Evolutionary conservation across 73 alveolate genomes (phyloP).

Genomic region (Stentor roeselii): DNA sequence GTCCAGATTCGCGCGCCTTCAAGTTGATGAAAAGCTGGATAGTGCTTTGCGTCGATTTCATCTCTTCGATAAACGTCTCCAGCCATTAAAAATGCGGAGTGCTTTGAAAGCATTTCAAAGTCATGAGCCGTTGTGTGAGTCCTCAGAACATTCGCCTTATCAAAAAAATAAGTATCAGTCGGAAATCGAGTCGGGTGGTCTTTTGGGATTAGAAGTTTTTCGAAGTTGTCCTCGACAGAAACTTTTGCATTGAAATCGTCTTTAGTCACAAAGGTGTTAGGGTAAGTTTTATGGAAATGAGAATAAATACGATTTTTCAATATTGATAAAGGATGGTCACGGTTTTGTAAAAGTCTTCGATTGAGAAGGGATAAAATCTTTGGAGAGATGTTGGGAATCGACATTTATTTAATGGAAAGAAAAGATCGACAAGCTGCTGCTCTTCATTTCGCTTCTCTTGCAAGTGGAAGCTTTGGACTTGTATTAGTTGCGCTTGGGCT

Average conservation of each 20-base stretch:
- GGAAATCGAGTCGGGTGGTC: conserved; percentile 71
- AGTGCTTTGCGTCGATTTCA: conserved; percentile 84
- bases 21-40: conserved; percentile 91
- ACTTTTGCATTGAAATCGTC: conserved; percentile 69
- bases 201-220: conserved; percentile 66
- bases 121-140: conserved; percentile 87
- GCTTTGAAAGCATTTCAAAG: conserved; percentile 58
- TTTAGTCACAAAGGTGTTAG: conserved; percentile 33
- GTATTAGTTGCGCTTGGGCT: too few species aligned
- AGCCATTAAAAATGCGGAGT: conserved; percentile 66
- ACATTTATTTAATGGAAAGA: conserved; percentile 18
- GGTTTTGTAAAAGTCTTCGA: conserved; percentile 37
- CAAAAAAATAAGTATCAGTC: conserved; percentile 76
- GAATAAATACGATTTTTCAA: conserved; percentile 33
- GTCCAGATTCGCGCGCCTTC: conserved; percentile 77
- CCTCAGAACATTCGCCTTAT: conserved; percentile 58
- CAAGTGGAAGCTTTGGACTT: too few species aligned
- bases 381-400: conserved; percentile 41
- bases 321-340: conserved; percentile 57
- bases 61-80: conserved; percentile 93
- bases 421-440: too few species aligned
- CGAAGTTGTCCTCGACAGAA: conserved; percentile 66
- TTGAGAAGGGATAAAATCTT: conserved; percentile 39
- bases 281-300: conserved; percentile 30
- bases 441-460: too few species aligned